Evolutionary conservation across 208 protist genomes (phyloP), one percentile per base, ranked within the genome.

Genomic region (Plasmodiophora brassicae): DNA sequence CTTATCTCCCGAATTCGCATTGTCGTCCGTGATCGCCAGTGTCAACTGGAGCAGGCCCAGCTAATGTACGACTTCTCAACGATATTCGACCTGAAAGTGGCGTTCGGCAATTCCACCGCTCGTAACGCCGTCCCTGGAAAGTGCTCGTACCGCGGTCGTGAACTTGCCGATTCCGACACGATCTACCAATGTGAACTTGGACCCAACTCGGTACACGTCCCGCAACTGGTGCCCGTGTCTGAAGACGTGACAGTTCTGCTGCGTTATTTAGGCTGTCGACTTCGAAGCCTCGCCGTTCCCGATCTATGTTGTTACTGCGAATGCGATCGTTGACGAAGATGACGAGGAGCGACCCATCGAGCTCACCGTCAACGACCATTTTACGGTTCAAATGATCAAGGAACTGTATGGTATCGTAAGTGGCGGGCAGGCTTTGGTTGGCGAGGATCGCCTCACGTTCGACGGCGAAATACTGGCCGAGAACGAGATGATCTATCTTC

Each of bases 321-420:
- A 38, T 32, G 14, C n/a, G 14, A 5, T 32, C 5, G 65, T n/a
- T 14, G 65, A 78, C 20, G 65, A 78, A 36, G 65, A 78, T 5
- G 65, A 78, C 10, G 65, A 32, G 32, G 65, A 78, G 41, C 65
- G 65, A 38, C 32, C 41, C 41, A 38, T 78, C n/a, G 65, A 78
- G n/a, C 41, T 78, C 10, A 44, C 65, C 10, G n/a, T 32, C 10
- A 14, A 78, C 41, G 65, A 78, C n/a, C 65, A 78, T 78, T 38
- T 44, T 32, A 78, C 65, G 32, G n/a, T 78, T 78, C 65, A 78
- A 32, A 78, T 78, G 65, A 78, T 78, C n/a, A 78, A 78, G 41
- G 65, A 78, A 5, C 20, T 5, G 14, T 78, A 38, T 78, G 65
- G 65, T 36, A 14, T 78, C 20, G 65, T 38, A 8, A 78, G 32